These are phyloP conservation scores for Pascua sp. DNA, from an alignment of 1,284 basidiomycete genomes.

Conservation along the genomic window DNA sequence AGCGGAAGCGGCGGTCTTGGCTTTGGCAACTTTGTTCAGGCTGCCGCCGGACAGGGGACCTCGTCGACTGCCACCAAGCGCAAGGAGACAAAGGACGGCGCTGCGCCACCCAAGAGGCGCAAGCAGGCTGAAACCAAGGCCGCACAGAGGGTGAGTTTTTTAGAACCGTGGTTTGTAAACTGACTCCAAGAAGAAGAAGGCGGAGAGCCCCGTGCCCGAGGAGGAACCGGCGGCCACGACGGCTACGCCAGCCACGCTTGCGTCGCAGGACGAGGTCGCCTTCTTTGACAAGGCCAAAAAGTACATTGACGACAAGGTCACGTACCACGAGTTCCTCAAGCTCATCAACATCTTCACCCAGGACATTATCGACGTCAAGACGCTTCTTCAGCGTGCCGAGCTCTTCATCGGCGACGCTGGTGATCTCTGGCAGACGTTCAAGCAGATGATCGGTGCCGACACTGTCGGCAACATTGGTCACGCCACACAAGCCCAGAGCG, in stretches of 20 bases:
- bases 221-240: constrained; percentile 20
- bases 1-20: constrained; percentile 39
- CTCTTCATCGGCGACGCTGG: constrained; percentile 71
- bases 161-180: background rate
- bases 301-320: constrained; percentile 74
- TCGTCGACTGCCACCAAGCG: constrained; percentile 20
- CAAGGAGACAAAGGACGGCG: constrained; percentile 41
- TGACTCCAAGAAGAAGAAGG: constrained; percentile 30
- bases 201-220: constrained; percentile 41
- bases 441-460: constrained; percentile 71
- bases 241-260: constrained; percentile 48
- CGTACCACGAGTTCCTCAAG: constrained; percentile 95
- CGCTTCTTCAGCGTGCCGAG: constrained; percentile 73
- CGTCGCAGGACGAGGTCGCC: constrained; percentile 75
- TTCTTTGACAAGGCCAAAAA: constrained; percentile 95
- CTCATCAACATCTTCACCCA: constrained; percentile 93
- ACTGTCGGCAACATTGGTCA: constrained; percentile 74
- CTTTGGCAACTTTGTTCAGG: constrained; percentile 37
- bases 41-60: constrained; percentile 12
- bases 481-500: constrained; percentile 59
- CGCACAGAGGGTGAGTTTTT: constrained; percentile 26
- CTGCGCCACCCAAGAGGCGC: constrained; percentile 39
- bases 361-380: constrained; percentile 82
- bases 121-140: constrained; percentile 54
- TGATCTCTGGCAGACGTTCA: constrained; percentile 81